phyloP scores from a whole-genome alignment of 2,329 filamentous ascomycete genomes.

The Dactylellina leptospora region DNA sequence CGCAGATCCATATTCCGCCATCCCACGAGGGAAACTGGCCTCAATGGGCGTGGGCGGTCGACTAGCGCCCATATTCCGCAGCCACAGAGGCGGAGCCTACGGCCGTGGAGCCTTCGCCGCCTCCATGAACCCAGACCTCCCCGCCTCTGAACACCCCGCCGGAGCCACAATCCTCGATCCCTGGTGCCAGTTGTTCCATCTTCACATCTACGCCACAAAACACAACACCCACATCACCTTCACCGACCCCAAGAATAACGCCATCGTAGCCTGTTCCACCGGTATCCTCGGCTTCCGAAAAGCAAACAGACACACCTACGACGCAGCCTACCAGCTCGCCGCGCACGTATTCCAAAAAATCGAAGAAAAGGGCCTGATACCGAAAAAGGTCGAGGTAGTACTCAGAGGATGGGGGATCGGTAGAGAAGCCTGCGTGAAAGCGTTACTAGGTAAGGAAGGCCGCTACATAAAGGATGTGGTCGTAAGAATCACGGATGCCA shows the following conservation, averaged over 20 bases:
- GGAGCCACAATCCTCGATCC: constrained; percentile 43
- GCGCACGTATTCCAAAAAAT: constrained; percentile 85
- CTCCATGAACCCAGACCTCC: neutral
- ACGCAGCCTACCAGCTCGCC: constrained; percentile 89
- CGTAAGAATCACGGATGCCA: constrained; percentile 81
- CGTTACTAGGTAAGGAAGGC: constrained; percentile 85
- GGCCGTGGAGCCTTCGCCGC: neutral
- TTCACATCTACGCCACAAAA: constrained; percentile 86
- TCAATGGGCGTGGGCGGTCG: neutral
- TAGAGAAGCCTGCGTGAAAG: constrained; percentile 88
- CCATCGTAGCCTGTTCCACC: constrained; percentile 79
- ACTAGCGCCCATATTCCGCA: neutral
- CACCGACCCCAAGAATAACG: constrained; percentile 79
- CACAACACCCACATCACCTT: constrained; percentile 97
- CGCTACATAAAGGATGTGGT: constrained; percentile 77
- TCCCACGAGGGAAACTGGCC: neutral
- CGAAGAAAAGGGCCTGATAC: constrained; percentile 79
- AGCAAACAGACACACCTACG: constrained; percentile 79
- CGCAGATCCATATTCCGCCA: neutral
- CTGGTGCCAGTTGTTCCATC: constrained; percentile 68
- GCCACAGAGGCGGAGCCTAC: neutral
- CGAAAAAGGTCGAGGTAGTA: constrained; percentile 79
- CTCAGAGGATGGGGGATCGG: constrained; percentile 86
- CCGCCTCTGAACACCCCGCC: constrained; percentile 13
- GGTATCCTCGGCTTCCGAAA: constrained; percentile 95